Evolutionary conservation across 2,329 filamentous ascomycete genomes (phyloP).

Genomic region (Arthroderma sp.): DNA sequence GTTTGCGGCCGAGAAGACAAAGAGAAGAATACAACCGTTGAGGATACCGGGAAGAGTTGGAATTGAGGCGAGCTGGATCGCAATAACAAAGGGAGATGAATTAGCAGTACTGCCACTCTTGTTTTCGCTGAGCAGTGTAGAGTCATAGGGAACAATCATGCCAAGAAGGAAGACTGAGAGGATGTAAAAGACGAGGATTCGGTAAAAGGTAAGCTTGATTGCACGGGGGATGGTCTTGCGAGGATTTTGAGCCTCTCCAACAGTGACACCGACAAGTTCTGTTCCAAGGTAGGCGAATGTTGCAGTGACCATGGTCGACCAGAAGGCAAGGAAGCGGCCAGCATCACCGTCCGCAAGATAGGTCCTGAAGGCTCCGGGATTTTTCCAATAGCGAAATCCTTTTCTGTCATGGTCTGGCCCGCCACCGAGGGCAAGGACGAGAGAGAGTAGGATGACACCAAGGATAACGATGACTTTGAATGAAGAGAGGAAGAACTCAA

Average conservation of each 20-base stretch:
- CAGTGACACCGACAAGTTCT: conserved; percentile 43
- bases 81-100: conserved; percentile 56
- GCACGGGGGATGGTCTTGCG: conserved; percentile 42
- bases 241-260: conserved; percentile 43
- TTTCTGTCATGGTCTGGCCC: conserved; percentile 49
- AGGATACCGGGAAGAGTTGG: conserved; percentile 55
- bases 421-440: conserved; percentile 52
- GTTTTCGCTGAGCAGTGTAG: conserved; percentile 34
- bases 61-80: conserved; percentile 54
- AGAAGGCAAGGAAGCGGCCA: conserved; percentile 50
- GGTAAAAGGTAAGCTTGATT: conserved; percentile 40
- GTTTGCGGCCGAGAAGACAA: conserved; percentile 57
- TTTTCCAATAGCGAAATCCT: conserved; percentile 54
- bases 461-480: conserved; percentile 58
- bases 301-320: conserved; percentile 40
- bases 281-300: conserved; percentile 25
- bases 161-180: conserved; percentile 45
- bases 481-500: conserved; percentile 46
- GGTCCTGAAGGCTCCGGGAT: conserved; percentile 46
- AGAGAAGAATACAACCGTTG: conserved; percentile 63
- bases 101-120: conserved; percentile 51
- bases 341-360: conserved; percentile 33
- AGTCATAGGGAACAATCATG: conserved; percentile 53
- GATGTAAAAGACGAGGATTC: conserved; percentile 46
- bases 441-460: conserved; percentile 51